Percentiles rank a stretch among this genome's conserved stretches.
These are phyloP conservation scores for Trichoderma guizhouense DNA, from an alignment of 2,329 filamentous ascomycete species.

Conservation along the genomic window DNA sequence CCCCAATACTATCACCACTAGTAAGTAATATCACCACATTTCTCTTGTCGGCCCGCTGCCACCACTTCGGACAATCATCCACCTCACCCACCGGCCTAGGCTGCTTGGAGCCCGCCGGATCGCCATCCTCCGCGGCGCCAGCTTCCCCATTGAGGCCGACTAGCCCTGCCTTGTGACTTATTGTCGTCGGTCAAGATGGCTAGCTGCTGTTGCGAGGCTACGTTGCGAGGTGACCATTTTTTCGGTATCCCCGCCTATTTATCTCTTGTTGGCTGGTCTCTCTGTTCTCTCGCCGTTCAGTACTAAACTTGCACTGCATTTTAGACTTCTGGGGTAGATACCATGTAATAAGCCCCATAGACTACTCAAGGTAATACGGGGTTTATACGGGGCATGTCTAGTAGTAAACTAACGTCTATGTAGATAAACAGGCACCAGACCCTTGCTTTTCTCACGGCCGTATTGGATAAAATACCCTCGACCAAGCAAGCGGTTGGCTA, in stretches of 20 bases:
- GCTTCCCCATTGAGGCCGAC: conserved; percentile 3
- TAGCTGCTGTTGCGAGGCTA: background rate
- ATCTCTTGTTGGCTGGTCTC: background rate
- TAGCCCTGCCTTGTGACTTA: background rate
- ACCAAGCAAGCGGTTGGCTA: background rate
- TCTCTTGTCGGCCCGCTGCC: background rate
- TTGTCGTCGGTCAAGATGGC: background rate
- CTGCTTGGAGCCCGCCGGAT: conserved; percentile 10
- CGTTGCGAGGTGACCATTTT: background rate
- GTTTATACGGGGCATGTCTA: background rate
- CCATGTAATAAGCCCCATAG: background rate
- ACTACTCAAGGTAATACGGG: background rate
- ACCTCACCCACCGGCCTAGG: background rate
- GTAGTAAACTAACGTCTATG: background rate
- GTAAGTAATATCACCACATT: background rate
- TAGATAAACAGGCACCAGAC: background rate
- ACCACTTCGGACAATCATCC: conserved; percentile 2
- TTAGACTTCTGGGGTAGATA: background rate
- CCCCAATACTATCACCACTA: background rate
- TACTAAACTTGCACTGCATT: background rate
- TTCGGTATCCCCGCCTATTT: background rate
- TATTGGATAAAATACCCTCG: background rate
- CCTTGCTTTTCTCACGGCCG: background rate
- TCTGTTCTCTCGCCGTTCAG: background rate
- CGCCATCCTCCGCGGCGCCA: background rate